Base-by-base conservation (phyloP, 1,139 yeast species). In the Yamadazyma mexicana region DNA sequence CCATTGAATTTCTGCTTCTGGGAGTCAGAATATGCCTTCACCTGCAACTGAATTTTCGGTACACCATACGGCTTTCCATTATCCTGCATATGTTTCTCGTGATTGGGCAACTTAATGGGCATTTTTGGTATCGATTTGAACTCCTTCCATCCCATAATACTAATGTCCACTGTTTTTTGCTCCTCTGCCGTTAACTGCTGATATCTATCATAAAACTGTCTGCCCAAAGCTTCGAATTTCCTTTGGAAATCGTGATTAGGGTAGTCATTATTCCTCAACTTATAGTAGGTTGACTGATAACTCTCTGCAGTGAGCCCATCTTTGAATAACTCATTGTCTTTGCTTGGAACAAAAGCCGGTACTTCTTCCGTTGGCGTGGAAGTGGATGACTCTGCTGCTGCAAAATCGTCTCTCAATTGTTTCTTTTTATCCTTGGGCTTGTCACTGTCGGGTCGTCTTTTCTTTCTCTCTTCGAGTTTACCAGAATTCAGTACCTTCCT, bases 1-100 rank as follows among this genome's bases (percentile, higher is more conserved):
- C 96, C 96, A 33, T 80, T 78, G 50, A 85, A 87, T 52, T 79
- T 79, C 40, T 77, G 77, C 48, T 80, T 79, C 29, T 76, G 73
- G 40, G 73, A 75, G 39, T 81, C 87, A 1, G 77, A 63, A 38
- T 77, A 71, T 1, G 73, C 62, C 50, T 71, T 76, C 4, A 72
- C 76, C 44, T 63, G 67, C 8, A 70, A 54, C 3, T 54, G 46
- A 0, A 65, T 54, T 34, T 57, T 55, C 39, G 66, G 67, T 42
- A 40, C 44, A 33, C 43, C 51, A 35, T 56, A 55, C 10, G 41
- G 44, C 38, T 60, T 60, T 39, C 59, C 52, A 33, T 59, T 52
- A 10, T 58, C 66, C 35, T 49, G 50, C 12, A 62, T 38, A 40
- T 61, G 61, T 43, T 61, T 64, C 31, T 55, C 58, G 41, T 59